Evolutionary conservation across 2,329 filamentous ascomycete genomes (phyloP), one percentile per base, ranked within the genome.

Genomic region (Pestalotiopsis fici): DNA sequence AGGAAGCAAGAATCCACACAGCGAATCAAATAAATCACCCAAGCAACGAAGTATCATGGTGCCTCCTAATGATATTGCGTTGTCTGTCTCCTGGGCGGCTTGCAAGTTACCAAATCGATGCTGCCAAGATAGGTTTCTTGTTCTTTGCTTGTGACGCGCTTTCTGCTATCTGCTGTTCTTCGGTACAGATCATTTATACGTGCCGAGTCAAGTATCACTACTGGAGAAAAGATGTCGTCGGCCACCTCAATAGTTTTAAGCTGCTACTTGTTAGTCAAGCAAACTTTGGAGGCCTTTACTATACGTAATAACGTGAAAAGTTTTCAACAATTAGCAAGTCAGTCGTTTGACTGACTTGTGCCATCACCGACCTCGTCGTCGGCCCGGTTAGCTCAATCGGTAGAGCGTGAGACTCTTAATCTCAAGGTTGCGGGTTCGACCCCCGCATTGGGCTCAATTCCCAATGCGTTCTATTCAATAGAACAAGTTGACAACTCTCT

Each of bases 401-500:
- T 89, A 90, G 88, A 90, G 87, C 87, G 87, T 90, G 84, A 88
- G 88, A 89, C 88, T 90, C 88, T 83, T 83, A 82, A 74, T 87
- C 71, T 74, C 72, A 74, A 75, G 72, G 72, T 68, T 72, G 72
- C 72, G 72, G 73, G 74, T 69, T 69, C 77, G 81, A 82, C 80
- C 80, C 81, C 81, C 80, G 79, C 80, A 76, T 79, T 72, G 77
- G 77, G 77, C 78, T 79, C 75, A 77, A 77, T 74, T 77, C 75
- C 75, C 70, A 74, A 74, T 75, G 74, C 73, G 28, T 65, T 54
- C 64, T 37, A 65, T 28, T 25, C 43, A 59, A 23, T 59, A 37
- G 55, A 47, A 65, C 31, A 60, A 5, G 9, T 50, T 50, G 43
- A 9, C 4, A 3, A 23, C 11, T 23, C 7, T 50, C 5, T 35